phyloP scores from a whole-genome alignment of 2,329 filamentous ascomycete genomes.

The Cyphellophora attinorum region DNA sequence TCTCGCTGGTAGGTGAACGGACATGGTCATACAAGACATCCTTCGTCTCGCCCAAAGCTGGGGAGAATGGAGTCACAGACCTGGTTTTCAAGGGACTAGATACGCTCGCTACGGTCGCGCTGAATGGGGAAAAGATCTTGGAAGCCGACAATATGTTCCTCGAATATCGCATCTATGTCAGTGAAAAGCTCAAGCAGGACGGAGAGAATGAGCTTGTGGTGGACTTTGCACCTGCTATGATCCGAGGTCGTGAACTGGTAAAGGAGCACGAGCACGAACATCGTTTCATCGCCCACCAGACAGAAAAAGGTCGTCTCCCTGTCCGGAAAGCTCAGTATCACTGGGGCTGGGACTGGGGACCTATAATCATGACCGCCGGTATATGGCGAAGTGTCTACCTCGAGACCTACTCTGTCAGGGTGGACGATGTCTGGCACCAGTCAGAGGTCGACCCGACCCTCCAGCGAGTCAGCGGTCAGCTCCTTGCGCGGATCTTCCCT shows the following conservation, averaged over 20 bases:
- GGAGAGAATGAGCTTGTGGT: slow-evolving; percentile 35
- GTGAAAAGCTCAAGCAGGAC: slow-evolving; percentile 33
- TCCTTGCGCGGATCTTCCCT: slow-evolving; percentile 27
- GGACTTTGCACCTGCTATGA: slow-evolving; percentile 36
- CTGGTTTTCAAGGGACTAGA: slow-evolving; percentile 70
- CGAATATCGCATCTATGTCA: slow-evolving; percentile 60
- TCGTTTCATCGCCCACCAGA: slow-evolving; percentile 35
- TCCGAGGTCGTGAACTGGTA: slow-evolving; percentile 29
- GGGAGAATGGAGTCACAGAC: slow-evolving; percentile 36
- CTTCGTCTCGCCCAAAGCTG: slow-evolving; percentile 41
- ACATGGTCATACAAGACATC: slow-evolving; percentile 59
- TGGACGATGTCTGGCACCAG: slow-evolving; percentile 49
- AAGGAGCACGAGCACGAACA: slow-evolving; percentile 31
- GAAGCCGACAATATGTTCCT: slow-evolving; percentile 72
- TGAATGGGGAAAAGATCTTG: slow-evolving; percentile 59
- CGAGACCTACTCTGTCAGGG: slow-evolving; percentile 50
- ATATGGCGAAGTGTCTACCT: slow-evolving; percentile 58
- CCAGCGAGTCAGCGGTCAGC: slow-evolving; percentile 25
- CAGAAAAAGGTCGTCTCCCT: slow-evolving; percentile 33
- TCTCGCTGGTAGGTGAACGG: slow-evolving; percentile 67
- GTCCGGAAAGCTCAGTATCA: slow-evolving; percentile 58
- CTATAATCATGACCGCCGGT: slow-evolving; percentile 51
- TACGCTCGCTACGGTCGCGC: slow-evolving; percentile 62
- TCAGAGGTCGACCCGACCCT: slow-evolving; percentile 29
- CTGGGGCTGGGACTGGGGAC: slow-evolving; percentile 66